Base-by-base conservation (phyloP, 2,329 filamentous ascomycete species). In the Fusarium sp. region DNA sequence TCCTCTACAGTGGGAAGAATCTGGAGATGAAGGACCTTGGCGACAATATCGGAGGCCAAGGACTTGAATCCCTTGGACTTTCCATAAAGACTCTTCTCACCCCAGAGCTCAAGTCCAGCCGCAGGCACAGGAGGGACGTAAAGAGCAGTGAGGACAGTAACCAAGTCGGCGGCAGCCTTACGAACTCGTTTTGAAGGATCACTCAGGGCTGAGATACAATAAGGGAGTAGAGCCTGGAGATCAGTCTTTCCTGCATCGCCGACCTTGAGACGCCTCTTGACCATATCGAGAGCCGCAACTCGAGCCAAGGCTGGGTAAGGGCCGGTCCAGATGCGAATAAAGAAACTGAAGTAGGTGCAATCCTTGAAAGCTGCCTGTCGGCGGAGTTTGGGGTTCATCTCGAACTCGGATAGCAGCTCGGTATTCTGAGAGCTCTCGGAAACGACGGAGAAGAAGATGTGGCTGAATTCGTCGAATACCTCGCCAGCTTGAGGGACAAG, bases 1-100 rank as follows among this genome's bases (percentile, higher is more conserved):
- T 98, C 96, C 79, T 98, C 94, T 12, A 97, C 81, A 3, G 86
- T 88, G 1, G 93, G 93, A 21, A 93, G 78, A n/a, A 98, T 80
- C 39, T 91, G 84, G 21, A 88, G 84, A 21, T 88, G 85, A 1
- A 96, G 76, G 21, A 97, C 79, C 61, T 88, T 89, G 44, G 85
- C 81, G 4, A 83, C 82, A 56, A 90, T 85, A 25, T 89, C 85
- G 1, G 81, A 75, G 6, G 86, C 79, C 56, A 97, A 83, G 83
- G 87, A 88, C 46, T 86, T 82, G 18, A 91, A 77, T 37, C 84
- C 79, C 28, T 80, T 81, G 8, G 81, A 81, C 48, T 84, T 80
- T 7, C 89, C 89, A 75, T 97, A 97, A 1, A 97, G 79, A 16
- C 81, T 79, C 26, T 85, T 82, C n/a, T 84, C 81, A 4, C 86